Base-by-base conservation (phyloP, 2,329 filamentous ascomycete species). In the Botrytis sinoallii region DNA sequence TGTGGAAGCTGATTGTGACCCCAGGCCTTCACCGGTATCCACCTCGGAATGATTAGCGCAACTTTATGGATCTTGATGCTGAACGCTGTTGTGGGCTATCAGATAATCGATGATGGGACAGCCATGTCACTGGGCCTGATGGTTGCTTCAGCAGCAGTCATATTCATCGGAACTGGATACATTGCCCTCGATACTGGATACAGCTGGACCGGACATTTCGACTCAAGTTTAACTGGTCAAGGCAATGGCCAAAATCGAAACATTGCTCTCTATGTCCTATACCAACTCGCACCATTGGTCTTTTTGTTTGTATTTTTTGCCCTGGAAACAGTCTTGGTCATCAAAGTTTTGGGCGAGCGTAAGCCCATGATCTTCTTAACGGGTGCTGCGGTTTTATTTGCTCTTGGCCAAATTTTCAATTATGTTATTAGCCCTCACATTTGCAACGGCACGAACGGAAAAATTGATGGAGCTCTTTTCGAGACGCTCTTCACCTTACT, bases 111-210 rank as follows among this genome's bases (percentile, higher is more conserved):
- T 78, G 96, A 99, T 79, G 96, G 96, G 66, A 99, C 96, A 0
- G 87, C 92, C 0, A 83, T 97, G 38, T 98, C 95, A 0, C 80
- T 98, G 22, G 92, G 89, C 9, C 86, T 98, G 6, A 90, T 97
- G 71, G 76, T 91, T 69, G 84, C 85, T 60, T 98, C 95, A 22
- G 91, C 92, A 0, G 83, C 86, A 18, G 84, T 89, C 22, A 85
- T 98, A 72, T 93, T 98, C 79, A 86, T 98, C 75, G 96, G 96
- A 73, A 97, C 95, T 1, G 95, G 95, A 48, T 99, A 98, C 82
- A 97, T 99, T 80, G 93, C 94, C 20, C 91, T 99, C 75, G 96
- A 99, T 82, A 98, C 95, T 0, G 95, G 92, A 25, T 95, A 94
- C 81, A 85, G 86, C 77, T 98, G 93, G 90, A 97, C 95, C 0